These are phyloP conservation scores for Forsythia viridissima DNA, from an alignment of 257 asterid species.

Conservation along the genomic window DNA sequence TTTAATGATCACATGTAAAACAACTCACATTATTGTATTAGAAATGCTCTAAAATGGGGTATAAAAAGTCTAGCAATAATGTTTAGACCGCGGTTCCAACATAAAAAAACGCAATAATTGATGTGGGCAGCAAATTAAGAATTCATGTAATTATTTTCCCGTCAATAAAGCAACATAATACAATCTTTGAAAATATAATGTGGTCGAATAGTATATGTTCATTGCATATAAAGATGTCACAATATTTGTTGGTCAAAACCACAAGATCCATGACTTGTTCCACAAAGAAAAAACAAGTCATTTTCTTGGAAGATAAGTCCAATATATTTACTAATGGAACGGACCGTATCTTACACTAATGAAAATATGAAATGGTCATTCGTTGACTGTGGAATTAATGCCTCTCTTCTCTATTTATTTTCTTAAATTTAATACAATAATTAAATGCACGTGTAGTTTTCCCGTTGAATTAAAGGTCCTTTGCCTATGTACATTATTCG, in stretches of 20 bases:
- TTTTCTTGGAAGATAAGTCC: not conserved
- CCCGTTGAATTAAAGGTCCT: not conserved
- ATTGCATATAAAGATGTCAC: not conserved
- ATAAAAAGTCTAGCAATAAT: no score
- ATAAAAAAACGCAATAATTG: not conserved
- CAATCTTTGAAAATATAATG: not conserved
- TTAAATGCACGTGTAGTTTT: not conserved
- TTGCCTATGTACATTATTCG: not conserved
- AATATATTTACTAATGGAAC: not conserved
- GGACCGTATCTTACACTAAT: not conserved
- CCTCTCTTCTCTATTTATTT: not conserved
- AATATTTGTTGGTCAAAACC: not conserved
- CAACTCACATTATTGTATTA: no score
- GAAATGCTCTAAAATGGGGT: no score
- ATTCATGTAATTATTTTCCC: not conserved
- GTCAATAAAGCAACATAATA: not conserved
- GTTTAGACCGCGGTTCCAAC: no score
- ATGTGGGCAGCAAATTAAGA: not conserved
- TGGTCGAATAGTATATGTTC: not conserved
- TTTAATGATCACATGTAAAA: no score
- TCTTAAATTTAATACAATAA: not conserved
- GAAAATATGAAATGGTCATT: not conserved
- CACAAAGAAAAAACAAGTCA: not conserved
- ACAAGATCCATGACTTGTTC: not conserved
- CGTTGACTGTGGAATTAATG: not conserved